Conservation (phyloP, 352 stramenopile species). For the Globisporangium iwayamae region DNA sequence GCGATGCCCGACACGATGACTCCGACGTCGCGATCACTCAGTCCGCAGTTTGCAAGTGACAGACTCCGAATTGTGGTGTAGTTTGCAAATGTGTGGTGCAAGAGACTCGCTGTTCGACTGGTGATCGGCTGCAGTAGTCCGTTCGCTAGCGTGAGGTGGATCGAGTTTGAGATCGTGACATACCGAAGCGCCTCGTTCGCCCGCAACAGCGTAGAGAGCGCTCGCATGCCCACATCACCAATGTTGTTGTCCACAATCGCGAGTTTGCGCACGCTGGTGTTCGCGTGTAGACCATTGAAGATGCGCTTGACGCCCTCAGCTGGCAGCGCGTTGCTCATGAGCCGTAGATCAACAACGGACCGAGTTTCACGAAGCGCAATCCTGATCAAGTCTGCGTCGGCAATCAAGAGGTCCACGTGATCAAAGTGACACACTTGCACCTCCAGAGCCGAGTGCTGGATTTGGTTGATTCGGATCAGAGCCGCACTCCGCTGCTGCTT, state of each 20-base stretch:
- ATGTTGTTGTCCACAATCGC: conserved; percentile 35
- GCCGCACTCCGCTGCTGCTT: conserved; percentile 15
- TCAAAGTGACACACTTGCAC: conserved; percentile 31
- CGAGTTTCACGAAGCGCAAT: conserved; percentile 23
- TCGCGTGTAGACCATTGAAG: conserved; percentile 22
- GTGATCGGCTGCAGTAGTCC: conserved; percentile 24
- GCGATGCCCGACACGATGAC: conserved; percentile 40
- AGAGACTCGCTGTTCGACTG: conserved; percentile 18
- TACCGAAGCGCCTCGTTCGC: conserved; percentile 16
- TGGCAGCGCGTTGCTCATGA: conserved; percentile 41
- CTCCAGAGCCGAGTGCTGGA: conserved; percentile 21
- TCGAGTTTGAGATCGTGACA: conserved; percentile 29
- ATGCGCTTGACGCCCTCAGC: conserved; percentile 30
- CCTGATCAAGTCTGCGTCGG: conserved; percentile 28
- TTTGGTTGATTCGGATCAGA: conserved; percentile 14
- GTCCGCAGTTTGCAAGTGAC: conserved; percentile 32
- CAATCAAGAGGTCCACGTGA: conserved; percentile 33
- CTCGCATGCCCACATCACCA: conserved; percentile 30
- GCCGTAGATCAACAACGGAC: conserved; percentile 28
- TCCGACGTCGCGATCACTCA: conserved; percentile 31
- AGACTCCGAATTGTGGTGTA: conserved; percentile 26
- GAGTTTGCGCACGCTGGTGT: conserved; percentile 23
- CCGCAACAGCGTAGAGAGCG: conserved; percentile 27
- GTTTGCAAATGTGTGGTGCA: conserved; percentile 36
- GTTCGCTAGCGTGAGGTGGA: conserved; percentile 21